A percentile compares a stretch with the other conserved stretches of the same genome.
These are phyloP conservation scores for Didymella lethalis DNA, from an alignment of 2,329 filamentous ascomycete species.

Conservation along the genomic window DNA sequence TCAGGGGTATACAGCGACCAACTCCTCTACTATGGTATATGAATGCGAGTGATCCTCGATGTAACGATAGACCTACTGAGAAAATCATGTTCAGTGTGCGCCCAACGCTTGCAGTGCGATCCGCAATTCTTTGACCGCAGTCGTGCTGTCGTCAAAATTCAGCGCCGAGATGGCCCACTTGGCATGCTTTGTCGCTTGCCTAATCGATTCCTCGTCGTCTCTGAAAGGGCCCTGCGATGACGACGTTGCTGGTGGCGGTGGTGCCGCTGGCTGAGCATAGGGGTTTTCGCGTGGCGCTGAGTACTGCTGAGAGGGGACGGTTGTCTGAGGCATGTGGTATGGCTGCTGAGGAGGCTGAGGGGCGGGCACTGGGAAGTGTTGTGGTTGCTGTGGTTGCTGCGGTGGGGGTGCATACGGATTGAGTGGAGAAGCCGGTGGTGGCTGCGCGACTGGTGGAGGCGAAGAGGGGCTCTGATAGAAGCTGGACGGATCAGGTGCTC, in stretches of 20 bases:
- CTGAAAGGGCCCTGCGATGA: conserved; percentile 55
- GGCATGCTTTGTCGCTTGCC: conserved; percentile 90
- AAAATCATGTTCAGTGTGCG: conserved; percentile 55
- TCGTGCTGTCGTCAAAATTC: conserved; percentile 94
- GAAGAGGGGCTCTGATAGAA: conserved; percentile 49
- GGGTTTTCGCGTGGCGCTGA: conserved; percentile 28
- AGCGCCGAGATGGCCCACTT: conserved; percentile 96
- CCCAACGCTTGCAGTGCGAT: conserved; percentile 77
- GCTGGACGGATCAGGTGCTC: conserved; percentile 35
- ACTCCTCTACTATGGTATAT: conserved; percentile 1
- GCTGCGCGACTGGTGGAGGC: conserved; percentile 46
- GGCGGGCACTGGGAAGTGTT: conserved; percentile 17
- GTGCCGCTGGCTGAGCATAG: conserved; percentile 30
- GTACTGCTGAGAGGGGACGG: conserved; percentile 23
- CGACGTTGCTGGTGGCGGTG: conserved; percentile 23
- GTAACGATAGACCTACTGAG: conserved; percentile 2
- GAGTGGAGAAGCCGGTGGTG: conserved; percentile 29
- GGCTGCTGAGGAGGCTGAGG: conserved; percentile 23
- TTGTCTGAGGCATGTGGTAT: conserved; percentile 17
- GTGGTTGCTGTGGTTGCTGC: conserved; percentile 9
- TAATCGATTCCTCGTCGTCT: conserved; percentile 74
- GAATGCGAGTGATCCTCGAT: conserved; percentile 1
- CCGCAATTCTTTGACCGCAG: conserved; percentile 83
- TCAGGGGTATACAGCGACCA: conserved; percentile 21
- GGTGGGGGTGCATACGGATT: conserved; percentile 34